These are phyloP conservation scores for Cordyceps farinosa DNA, from an alignment of 2,329 filamentous ascomycete species.

Conservation along the genomic window DNA sequence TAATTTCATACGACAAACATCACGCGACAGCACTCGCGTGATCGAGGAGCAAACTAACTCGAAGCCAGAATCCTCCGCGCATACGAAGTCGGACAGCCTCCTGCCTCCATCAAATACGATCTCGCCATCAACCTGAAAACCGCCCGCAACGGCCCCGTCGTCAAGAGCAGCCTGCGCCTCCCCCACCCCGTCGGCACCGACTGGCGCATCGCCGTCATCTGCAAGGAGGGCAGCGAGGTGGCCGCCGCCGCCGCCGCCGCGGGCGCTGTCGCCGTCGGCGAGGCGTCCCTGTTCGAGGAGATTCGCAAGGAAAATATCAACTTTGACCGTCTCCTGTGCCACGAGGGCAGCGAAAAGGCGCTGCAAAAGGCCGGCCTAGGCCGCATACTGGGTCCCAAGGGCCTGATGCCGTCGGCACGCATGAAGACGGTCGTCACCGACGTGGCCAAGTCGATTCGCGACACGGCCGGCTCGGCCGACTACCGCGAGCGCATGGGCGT, in stretches of 20 bases:
- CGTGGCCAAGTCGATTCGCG: slow-evolving; percentile 68
- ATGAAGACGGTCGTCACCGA: slow-evolving; percentile 84
- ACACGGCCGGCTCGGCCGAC: slow-evolving; percentile 78
- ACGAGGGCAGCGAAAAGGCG: slow-evolving; percentile 70
- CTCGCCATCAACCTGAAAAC: slow-evolving; percentile 79
- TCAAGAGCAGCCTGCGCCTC: slow-evolving; percentile 83
- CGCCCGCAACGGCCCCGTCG: slow-evolving; percentile 76
- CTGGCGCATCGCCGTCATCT: slow-evolving; percentile 84
- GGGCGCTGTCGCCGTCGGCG: slow-evolving; percentile 79
- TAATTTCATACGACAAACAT: neutral
- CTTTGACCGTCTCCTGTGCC: slow-evolving; percentile 88
- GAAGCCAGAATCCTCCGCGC: slow-evolving; percentile 80
- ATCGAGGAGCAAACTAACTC: slow-evolving; percentile 17
- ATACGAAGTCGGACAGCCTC: slow-evolving; percentile 80
- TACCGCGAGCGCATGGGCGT: slow-evolving; percentile 86
- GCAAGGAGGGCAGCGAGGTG: slow-evolving; percentile 71
- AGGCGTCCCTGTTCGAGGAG: slow-evolving; percentile 78
- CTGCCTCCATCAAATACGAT: slow-evolving; percentile 79
- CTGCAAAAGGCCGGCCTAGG: slow-evolving; percentile 79
- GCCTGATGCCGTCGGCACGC: slow-evolving; percentile 89
- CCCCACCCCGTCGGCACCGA: slow-evolving; percentile 89
- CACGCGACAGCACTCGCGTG: neutral
- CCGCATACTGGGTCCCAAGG: slow-evolving; percentile 78
- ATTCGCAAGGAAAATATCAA: slow-evolving; percentile 72
- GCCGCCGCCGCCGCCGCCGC: slow-evolving; percentile 71